Evolutionary conservation across 1,284 basidiomycete genomes (phyloP), one percentile per base, ranked within the genome.

Genomic region (Amylostereum areolatum): DNA sequence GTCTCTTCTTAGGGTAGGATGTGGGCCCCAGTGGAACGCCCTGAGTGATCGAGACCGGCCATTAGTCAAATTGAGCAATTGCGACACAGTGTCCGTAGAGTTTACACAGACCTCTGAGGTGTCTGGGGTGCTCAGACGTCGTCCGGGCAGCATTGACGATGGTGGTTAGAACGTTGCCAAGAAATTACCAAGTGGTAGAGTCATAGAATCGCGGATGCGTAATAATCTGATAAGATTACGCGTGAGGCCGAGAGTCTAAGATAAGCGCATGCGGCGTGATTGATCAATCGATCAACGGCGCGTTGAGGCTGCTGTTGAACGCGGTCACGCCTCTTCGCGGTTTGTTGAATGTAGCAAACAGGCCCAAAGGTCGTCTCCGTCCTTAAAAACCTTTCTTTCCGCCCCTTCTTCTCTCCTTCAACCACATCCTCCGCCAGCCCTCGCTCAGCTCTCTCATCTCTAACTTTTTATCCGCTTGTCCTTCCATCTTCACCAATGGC

Each of bases 401-500:
- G 29, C 30, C 41, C 18, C 7, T 32, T 28, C 24, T n/a, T 31
- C 39, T 42, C 32, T 33, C 12, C 12, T 34, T 18, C 34, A 35
- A n/a, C 44, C 36, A 11, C 42, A 18, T n/a, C 46, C 29, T 12
- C 18, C 42, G 12, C 30, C 12, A 27, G 25, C 29, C 18, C 49
- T 28, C 42, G 32, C 35, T 29, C n/a, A 28, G 35, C 18, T 25
- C 8, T 24, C 25, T 7, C 25, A 42, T 34, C 34, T 31, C 8
- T 27, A 28, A n/a, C 36, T 39, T 36, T 10, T 46, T 46, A 48
- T 43, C 28, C 42, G 31, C 41, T 44, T 18, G 47, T 43, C 35
- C 39, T 29, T 33, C 34, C 25, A 32, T 30, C 27, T 18, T 25
- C 32, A n/a, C 46, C 46, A 44, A 56, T 56, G 55, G 49, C 55